phyloP scores from a whole-genome alignment of 2,329 filamentous ascomycete genomes.

The Didymella keratinophila region DNA sequence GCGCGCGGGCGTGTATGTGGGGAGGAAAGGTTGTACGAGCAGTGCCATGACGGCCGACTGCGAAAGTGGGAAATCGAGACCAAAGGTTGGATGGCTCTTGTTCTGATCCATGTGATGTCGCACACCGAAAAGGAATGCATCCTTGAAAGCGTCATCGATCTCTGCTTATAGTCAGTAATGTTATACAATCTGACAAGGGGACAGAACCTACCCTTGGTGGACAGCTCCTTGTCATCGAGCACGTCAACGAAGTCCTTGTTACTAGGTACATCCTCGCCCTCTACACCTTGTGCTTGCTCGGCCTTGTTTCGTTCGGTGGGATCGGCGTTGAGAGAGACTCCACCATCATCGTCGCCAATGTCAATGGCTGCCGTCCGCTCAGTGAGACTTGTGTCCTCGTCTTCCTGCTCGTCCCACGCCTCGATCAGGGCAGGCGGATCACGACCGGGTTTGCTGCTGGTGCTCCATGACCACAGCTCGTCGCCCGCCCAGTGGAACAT shows the following conservation, averaged over 20 bases:
- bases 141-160: constrained; percentile 70
- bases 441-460: constrained; percentile 61
- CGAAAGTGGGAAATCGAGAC: constrained; percentile 68
- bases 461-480: constrained; percentile 72
- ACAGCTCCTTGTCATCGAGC: constrained; percentile 60
- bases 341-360: constrained; percentile 58
- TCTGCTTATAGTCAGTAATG: constrained; percentile 53
- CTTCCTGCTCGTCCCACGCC: constrained; percentile 57
- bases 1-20: constrained; percentile 63
- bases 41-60: constrained; percentile 70
- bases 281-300: constrained; percentile 43
- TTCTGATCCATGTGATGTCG: constrained; percentile 66
- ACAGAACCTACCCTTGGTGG: constrained; percentile 60
- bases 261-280: constrained; percentile 46
- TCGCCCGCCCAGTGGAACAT: constrained; percentile 73
- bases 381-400: constrained; percentile 44
- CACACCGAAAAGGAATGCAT: constrained; percentile 70
- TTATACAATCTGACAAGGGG: not conserved
- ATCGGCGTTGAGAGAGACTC: constrained; percentile 51
- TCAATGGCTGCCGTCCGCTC: constrained; percentile 53
- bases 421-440: constrained; percentile 62
- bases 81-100: constrained; percentile 59
- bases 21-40: constrained; percentile 71
- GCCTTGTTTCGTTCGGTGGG: constrained; percentile 42
- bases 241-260: constrained; percentile 46